Evolutionary conservation across 2,329 filamentous ascomycete genomes (phyloP), one percentile per base, ranked within the genome.

Genomic region (Claviceps citrina): DNA sequence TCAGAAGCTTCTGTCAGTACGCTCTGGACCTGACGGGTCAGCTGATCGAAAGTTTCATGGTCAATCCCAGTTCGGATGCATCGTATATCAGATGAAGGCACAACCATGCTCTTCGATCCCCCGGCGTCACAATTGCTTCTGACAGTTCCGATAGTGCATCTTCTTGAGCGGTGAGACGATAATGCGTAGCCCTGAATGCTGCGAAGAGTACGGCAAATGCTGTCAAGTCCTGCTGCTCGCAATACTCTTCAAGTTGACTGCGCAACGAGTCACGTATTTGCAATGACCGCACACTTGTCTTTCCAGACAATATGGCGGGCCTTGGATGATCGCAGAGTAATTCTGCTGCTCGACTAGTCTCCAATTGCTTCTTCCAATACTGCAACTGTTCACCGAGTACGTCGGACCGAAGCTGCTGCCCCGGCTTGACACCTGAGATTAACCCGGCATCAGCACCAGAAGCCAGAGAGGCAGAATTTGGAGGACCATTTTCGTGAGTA

Each of bases 161-260:
- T 5, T 43, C 42, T 5, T 16, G 30, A 0, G 48, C 50, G 0
- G 51, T 56, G 2, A 55, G 46, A 15, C 51, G 51, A 31, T 47
- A 55, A 20, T 55, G 53, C 0, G 53, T 42, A 0, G 47, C 47
- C 0, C 51, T 47, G 22, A 56, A 55, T 0, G 50, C 51, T 2
- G 53, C 41, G 0, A 54, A 36, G 0, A 56, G 47, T 0, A 50
- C 47, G 1, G 40, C 25, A 10, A 46, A 51, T 0, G 43, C 38
- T 0, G 49, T 51, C 0, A 41, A 37, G 1, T 44, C 34, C 1
- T 43, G 20, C 0, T 26, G 10, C 3, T 39, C 40, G 15, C 45
- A 46, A 24, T 51, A 51, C 1, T 15, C 18, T 0, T 42, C 28
- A 1, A 51, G 26, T 1, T 38, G 18, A 1, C 43, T 9, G 24